Conservation (phyloP, 305 asterid genomes). For the Rubia occidens region DNA sequence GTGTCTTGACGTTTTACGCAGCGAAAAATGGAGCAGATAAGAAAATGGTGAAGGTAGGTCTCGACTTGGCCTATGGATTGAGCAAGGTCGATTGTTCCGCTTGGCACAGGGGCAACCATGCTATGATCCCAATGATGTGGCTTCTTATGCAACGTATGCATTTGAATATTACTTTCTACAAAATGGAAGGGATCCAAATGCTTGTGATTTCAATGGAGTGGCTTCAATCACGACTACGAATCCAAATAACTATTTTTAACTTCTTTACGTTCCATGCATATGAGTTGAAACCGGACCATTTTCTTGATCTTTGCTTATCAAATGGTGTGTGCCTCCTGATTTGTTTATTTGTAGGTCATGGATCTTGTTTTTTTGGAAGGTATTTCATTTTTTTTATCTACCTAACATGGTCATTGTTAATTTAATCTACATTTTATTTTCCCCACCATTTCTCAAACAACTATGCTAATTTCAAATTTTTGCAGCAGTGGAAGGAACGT, state of each 20-base stretch:
- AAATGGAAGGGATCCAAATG: slow-evolving; percentile 45
- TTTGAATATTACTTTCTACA: slow-evolving; percentile 57
- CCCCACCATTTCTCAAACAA: slow-evolving; percentile 5
- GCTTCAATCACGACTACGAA: slow-evolving; percentile 71
- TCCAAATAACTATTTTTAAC: slow-evolving; percentile 47
- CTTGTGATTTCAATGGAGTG: slow-evolving; percentile 87
- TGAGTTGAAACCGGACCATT: not conserved
- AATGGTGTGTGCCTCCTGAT: slow-evolving; percentile 2
- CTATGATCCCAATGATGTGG: slow-evolving; percentile 64
- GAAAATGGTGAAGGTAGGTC: slow-evolving; percentile 77
- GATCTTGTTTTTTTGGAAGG: slow-evolving; percentile 69
- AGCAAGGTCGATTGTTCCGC: slow-evolving; percentile 71
- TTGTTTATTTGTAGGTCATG: slow-evolving; percentile 51
- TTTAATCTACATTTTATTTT: not conserved
- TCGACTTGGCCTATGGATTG: slow-evolving; percentile 90
- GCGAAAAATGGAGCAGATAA: slow-evolving; percentile 54
- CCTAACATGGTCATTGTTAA: not conserved
- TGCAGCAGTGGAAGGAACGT: slow-evolving; percentile 40
- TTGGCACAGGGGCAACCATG: slow-evolving; percentile 62
- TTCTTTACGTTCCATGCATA: not conserved
- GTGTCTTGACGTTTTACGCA: slow-evolving; percentile 53
- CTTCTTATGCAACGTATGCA: slow-evolving; percentile 68
- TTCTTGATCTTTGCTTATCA: slow-evolving; percentile 1
- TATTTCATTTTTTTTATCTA: slow-evolving; percentile 15
- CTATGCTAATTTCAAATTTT: not conserved